phyloP scores from a whole-genome alignment of 1,284 basidiomycete species.

The Trichosporon sp. region DNA sequence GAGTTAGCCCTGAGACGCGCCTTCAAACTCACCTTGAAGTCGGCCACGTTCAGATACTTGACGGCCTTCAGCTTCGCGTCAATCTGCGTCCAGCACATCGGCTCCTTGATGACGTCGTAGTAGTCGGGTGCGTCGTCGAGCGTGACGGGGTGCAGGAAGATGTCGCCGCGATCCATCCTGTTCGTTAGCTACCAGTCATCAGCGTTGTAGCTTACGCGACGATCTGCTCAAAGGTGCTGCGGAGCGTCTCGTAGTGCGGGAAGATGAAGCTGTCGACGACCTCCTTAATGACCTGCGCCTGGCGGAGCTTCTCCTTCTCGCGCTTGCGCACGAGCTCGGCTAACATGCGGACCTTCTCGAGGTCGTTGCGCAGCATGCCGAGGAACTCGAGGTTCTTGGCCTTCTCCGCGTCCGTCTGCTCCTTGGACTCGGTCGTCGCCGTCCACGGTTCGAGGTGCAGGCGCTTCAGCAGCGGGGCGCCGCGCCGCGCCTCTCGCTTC shows the following conservation, averaged over 20 bases:
- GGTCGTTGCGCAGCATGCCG: constrained; percentile 67
- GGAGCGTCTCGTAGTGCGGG: constrained; percentile 60
- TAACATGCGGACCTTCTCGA: constrained; percentile 68
- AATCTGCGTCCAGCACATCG: constrained; percentile 83
- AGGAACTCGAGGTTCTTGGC: constrained; percentile 78
- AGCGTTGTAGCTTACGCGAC: constrained; percentile 57
- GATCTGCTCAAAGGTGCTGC: constrained; percentile 66
- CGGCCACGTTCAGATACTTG: constrained; percentile 67
- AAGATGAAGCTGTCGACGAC: constrained; percentile 65
- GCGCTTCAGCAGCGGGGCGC: constrained; percentile 88
- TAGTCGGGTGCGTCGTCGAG: constrained; percentile 73
- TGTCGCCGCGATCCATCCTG: constrained; percentile 68
- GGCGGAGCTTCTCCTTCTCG: constrained; percentile 75
- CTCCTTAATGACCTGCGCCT: constrained; percentile 65
- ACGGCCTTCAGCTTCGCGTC: constrained; percentile 71
- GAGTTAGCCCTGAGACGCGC: constrained; percentile 5
- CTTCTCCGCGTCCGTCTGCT: constrained; percentile 78
- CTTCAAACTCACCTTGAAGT: constrained; percentile 63
- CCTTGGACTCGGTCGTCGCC: constrained; percentile 62
- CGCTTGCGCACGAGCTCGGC: constrained; percentile 71
- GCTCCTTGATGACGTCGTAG: constrained; percentile 79
- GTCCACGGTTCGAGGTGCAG: constrained; percentile 98
- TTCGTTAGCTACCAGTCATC: neutral
- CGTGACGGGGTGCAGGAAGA: constrained; percentile 79
- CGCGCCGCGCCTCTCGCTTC: constrained; percentile 86